A percentile compares a stretch with the other conserved stretches of the same genome.
Evolutionary conservation across 768 basidiomycete species (phyloP).

Genomic region (Tulasnella sp.): DNA sequence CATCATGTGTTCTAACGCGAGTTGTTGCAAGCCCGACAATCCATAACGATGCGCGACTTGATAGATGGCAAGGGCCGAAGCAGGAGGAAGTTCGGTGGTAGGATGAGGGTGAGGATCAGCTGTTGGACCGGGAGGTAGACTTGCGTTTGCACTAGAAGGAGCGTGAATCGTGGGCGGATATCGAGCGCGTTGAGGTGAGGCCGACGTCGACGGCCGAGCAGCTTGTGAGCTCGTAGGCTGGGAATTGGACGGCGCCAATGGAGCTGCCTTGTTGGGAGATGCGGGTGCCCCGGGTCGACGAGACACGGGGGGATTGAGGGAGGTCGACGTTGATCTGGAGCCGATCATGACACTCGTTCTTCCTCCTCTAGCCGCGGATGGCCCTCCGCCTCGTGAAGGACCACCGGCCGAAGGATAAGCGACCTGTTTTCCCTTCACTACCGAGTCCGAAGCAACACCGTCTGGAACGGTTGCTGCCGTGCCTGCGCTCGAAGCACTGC

Average conservation of each 20-base stretch:
- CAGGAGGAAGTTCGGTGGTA: constrained; percentile 50
- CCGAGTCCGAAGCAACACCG: not conserved
- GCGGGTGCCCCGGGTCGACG: not conserved
- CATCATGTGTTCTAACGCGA: constrained; percentile 69
- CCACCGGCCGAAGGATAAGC: not conserved
- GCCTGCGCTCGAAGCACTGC: constrained; percentile 9
- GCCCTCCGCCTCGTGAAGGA: constrained; percentile 1
- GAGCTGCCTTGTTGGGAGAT: not conserved
- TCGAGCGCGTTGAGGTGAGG: constrained; percentile 37
- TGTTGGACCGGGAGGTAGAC: constrained; percentile 24
- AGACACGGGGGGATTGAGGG: not conserved
- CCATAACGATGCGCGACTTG: constrained; percentile 69
- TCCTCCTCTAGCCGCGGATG: not conserved
- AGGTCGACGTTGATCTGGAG: not conserved
- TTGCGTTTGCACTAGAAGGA: not conserved
- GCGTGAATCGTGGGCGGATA: constrained; percentile 35
- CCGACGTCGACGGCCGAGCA: not conserved
- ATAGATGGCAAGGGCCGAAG: constrained; percentile 67
- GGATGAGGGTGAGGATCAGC: constrained; percentile 70
- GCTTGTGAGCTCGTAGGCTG: not conserved
- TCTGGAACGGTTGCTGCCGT: not conserved
- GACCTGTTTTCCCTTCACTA: not conserved
- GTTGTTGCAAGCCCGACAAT: constrained; percentile 54
- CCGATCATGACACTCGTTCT: not conserved
- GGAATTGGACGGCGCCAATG: not conserved